Evolutionary conservation across 2,329 filamentous ascomycete species (phyloP).

Genomic region (Aureobasidium leucospermi): DNA sequence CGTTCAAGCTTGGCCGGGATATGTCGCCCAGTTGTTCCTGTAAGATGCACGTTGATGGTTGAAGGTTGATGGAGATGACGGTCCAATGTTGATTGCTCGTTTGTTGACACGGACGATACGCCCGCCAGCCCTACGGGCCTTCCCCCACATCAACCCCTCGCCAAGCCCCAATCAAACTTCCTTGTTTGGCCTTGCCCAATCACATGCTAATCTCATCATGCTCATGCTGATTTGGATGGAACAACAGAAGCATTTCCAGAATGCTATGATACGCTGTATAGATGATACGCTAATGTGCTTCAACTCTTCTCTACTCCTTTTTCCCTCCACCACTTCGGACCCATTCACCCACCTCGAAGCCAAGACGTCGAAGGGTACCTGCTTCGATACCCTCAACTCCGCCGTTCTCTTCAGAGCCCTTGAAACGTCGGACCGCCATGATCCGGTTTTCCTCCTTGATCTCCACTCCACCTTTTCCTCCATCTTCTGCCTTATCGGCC

Average conservation of each 20-base stretch:
- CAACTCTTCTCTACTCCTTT: neutral
- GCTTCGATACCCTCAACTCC: slow-evolving; percentile 28
- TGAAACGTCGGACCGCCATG: slow-evolving; percentile 26
- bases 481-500: slow-evolving; percentile 15
- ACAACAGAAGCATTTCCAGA: neutral
- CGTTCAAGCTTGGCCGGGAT: neutral
- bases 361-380: slow-evolving; percentile 60
- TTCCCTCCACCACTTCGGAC: slow-evolving; percentile 34
- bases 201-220: neutral
- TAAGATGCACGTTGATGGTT: neutral
- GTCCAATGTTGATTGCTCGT: neutral
- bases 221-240: neutral
- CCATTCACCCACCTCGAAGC: slow-evolving; percentile 86
- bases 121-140: neutral
- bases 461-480: slow-evolving; percentile 27
- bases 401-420: slow-evolving; percentile 25
- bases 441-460: slow-evolving; percentile 32
- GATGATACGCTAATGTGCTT: neutral
- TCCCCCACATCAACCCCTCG: neutral
- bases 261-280: neutral
- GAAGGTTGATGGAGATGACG: neutral
- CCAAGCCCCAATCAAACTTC: neutral
- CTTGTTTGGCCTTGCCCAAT: neutral
- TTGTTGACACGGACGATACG: neutral
- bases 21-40: neutral